Percentiles rank a stretch among this genome's conserved stretches.
Conservation (phyloP, 345 rosid species). For the Heritiera fomes region DNA sequence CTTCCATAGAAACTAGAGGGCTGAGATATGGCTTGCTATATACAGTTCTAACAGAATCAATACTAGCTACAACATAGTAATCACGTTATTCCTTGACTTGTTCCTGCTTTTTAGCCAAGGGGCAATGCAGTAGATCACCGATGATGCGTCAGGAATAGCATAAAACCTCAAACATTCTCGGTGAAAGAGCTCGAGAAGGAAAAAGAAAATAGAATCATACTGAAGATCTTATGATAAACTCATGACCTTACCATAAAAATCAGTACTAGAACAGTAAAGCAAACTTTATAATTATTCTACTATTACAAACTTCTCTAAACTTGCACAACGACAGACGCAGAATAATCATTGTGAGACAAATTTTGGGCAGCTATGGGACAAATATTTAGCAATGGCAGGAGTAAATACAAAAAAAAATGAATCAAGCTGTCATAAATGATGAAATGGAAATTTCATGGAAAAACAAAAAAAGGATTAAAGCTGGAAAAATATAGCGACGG, state of each 20-base stretch:
- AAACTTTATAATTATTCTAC: no score
- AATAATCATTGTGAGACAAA: not conserved
- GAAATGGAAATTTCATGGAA: not conserved
- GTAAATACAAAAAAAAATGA: no score
- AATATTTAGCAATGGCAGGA: not conserved
- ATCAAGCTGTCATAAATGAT: not conserved
- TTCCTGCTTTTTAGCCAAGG: not conserved
- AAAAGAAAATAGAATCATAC: not conserved
- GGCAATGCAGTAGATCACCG: not conserved
- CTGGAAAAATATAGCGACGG: not conserved
- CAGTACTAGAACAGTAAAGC: not conserved
- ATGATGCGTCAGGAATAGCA: not conserved
- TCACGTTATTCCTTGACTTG: not conserved
- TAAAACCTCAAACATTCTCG: not conserved
- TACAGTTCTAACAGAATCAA: not conserved
- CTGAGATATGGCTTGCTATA: not conserved
- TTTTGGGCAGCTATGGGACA: not conserved
- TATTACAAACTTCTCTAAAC: not conserved
- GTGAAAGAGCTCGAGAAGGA: slow-evolving; percentile 8
- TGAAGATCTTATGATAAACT: not conserved
- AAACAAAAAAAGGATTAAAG: not conserved
- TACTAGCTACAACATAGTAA: not conserved
- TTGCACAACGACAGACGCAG: not conserved
- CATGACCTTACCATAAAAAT: slow-evolving; percentile 6
- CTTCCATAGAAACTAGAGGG: slow-evolving; percentile 11